These are phyloP conservation scores for Boletus rufocinnamomeus DNA, from an alignment of 768 basidiomycete species.

Conservation along the genomic window DNA sequence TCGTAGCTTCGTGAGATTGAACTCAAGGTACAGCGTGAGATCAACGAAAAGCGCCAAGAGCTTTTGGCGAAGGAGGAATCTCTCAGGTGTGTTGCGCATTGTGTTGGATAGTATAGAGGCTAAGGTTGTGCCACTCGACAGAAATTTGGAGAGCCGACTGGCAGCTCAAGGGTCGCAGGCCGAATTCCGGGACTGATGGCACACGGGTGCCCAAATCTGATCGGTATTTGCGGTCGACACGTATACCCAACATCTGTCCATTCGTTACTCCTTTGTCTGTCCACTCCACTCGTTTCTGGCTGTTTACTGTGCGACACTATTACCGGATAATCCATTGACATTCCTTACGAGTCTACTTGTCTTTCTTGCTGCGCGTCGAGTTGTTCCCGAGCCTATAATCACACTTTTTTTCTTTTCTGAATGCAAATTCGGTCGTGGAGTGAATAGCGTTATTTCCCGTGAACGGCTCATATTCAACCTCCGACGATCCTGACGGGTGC, in stretches of 20 bases:
- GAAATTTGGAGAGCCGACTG: conserved; percentile 87
- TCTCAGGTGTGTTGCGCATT: conserved; percentile 58
- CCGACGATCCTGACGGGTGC: conserved; percentile 25
- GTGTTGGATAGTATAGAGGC: neutral
- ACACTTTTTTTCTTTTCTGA: conserved; percentile 13
- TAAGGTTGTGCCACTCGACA: conserved; percentile 30
- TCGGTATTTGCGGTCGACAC: conserved; percentile 30
- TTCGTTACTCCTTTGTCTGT: conserved; percentile 40
- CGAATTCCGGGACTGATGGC: conserved; percentile 70
- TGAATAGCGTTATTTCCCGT: conserved; percentile 8
- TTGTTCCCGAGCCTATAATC: conserved; percentile 27
- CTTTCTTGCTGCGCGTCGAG: conserved; percentile 31
- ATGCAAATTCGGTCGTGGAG: conserved; percentile 7
- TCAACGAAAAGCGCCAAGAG: conserved; percentile 97
- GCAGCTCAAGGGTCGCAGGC: conserved; percentile 84
- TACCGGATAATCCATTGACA: conserved; percentile 41
- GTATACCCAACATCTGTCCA: conserved; percentile 38
- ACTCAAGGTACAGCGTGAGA: conserved; percentile 96
- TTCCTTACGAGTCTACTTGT: conserved; percentile 34
- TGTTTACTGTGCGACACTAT: conserved; percentile 38
- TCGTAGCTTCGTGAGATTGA: conserved; percentile 92
- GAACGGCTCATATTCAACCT: conserved; percentile 28
- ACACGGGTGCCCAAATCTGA: conserved; percentile 23
- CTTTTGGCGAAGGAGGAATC: conserved; percentile 95
- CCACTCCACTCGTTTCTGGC: conserved; percentile 35